Base-by-base conservation (phyloP, 306 rosid genomes). In the Quercus aquifolioides region DNA sequence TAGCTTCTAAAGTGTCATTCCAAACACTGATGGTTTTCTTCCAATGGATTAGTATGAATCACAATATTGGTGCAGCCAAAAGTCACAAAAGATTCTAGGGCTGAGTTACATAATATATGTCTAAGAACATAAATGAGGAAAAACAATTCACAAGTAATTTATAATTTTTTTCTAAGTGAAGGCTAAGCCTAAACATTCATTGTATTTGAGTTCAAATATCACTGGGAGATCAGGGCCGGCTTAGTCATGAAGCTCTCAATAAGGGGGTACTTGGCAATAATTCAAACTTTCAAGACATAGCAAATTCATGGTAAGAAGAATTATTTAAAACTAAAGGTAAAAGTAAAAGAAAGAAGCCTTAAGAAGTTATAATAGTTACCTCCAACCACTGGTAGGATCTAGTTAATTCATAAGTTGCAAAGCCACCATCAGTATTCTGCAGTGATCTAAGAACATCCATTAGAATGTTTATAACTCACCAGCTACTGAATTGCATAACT, bases 301-400 rank as follows among this genome's bases (percentile, higher is more conserved):
- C 9, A 31, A 65, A 65, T 30, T 18, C 46, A n/a, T n/a, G 30
- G 64, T 7, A 21, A 58, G 64, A 58, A 21, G 1, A 49, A 12
- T 49, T 49, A 30, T 31, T 17, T 15, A 18, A 17, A 30, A 2
- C 19, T 17, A 65, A 31, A 63, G 15, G 0, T 5, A 1, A 8
- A 65, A 6, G 19, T 26, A 30, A 52, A 68, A 12, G 54, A 71
- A 74, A 78, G 41, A 69, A 60, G 74, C 62, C 71, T 64, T 30
- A 35, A 30, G 46, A 11, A 31, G 2, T 30, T 65, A 18, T 31
- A 33, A 10, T 8, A 31, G 51, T 18, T 89, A 92, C 97, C 98
- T 94, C 98, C 90, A 94, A 88, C 94, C 97, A 94, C 5, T 63
- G 76, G 84, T 92, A 92, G 69, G 98, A 94, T 80, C 97, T 89